These are phyloP conservation scores for Ceriops tagal DNA, from an alignment of 345 rosid genomes.

Conservation along the genomic window DNA sequence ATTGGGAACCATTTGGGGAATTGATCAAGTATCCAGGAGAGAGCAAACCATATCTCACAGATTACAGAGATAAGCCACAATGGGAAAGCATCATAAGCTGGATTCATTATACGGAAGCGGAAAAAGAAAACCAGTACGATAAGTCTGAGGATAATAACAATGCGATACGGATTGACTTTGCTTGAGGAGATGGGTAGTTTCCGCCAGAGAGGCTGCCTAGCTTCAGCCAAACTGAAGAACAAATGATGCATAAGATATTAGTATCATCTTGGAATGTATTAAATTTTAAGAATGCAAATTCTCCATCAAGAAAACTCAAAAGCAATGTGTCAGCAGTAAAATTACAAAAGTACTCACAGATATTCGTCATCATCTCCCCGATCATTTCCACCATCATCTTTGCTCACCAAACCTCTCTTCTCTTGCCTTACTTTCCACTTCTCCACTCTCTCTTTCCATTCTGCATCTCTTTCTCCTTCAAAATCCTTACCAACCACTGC, in stretches of 20 bases:
- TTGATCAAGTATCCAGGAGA: conserved; percentile 98
- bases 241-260: neutral
- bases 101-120: conserved; percentile 85
- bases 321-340: neutral
- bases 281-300: too few relatives aligned
- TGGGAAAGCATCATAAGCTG: conserved; percentile 84
- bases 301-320: neutral
- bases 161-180: conserved; percentile 85
- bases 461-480: conserved; percentile 77
- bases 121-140: conserved; percentile 72
- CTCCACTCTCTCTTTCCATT: conserved; percentile 93
- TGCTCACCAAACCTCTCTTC: conserved; percentile 71
- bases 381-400: conserved; percentile 55
- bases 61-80: conserved; percentile 92
- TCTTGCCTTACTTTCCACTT: conserved; percentile 92
- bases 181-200: conserved; percentile 86
- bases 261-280: neutral
- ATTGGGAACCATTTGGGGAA: conserved; percentile 97
- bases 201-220: conserved; percentile 91
- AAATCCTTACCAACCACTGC: conserved; percentile 65
- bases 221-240: conserved; percentile 76
- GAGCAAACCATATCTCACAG: conserved; percentile 92
- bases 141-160: conserved; percentile 87
- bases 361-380: conserved; percentile 72
- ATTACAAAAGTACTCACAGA: conserved; percentile 43